Conservation (phyloP, 2,329 filamentous ascomycete genomes). For the Cytospora mali region DNA sequence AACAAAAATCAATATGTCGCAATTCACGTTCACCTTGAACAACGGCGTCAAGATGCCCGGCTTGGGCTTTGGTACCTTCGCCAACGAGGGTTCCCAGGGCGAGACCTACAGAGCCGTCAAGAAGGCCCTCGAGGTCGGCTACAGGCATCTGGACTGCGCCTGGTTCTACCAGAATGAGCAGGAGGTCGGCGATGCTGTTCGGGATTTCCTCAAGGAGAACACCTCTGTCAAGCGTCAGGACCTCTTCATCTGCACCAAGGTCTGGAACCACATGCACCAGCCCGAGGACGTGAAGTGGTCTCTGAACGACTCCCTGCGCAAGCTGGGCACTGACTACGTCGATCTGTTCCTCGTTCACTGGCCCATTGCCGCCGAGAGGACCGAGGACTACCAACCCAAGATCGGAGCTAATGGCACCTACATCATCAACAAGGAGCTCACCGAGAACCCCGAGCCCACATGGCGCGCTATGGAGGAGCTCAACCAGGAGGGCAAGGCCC, state of each 20-base stretch:
- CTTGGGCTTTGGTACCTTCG: slow-evolving; percentile 67
- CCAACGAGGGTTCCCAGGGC: slow-evolving; percentile 63
- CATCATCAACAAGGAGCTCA: slow-evolving; percentile 59
- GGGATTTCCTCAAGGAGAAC: slow-evolving; percentile 45
- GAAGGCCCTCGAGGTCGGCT: slow-evolving; percentile 62
- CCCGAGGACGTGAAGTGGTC: slow-evolving; percentile 58
- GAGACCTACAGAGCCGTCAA: slow-evolving; percentile 67
- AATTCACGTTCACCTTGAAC: slow-evolving; percentile 46
- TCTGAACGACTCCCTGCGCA: slow-evolving; percentile 53
- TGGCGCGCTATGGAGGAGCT: slow-evolving; percentile 65
- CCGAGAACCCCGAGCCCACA: slow-evolving; percentile 66
- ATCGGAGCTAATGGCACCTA: slow-evolving; percentile 51
- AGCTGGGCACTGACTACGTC: slow-evolving; percentile 55
- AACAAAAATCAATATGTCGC: slow-evolving; percentile 29
- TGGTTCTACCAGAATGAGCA: slow-evolving; percentile 71
- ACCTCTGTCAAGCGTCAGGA: slow-evolving; percentile 52
- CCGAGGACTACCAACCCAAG: slow-evolving; percentile 46
- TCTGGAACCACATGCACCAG: slow-evolving; percentile 69
- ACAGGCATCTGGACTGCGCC: slow-evolving; percentile 69
- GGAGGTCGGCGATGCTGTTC: slow-evolving; percentile 61
- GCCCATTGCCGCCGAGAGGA: slow-evolving; percentile 50
- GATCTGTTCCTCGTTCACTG: slow-evolving; percentile 63
- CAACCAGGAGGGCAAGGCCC: slow-evolving; percentile 55
- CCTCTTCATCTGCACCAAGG: slow-evolving; percentile 68
- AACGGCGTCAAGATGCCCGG: slow-evolving; percentile 62